Percentiles rank a stretch among this genome's conserved stretches.
These are phyloP conservation scores for Chloropicon primus DNA, from an alignment of 139 green algal genomes.

Conservation along the genomic window DNA sequence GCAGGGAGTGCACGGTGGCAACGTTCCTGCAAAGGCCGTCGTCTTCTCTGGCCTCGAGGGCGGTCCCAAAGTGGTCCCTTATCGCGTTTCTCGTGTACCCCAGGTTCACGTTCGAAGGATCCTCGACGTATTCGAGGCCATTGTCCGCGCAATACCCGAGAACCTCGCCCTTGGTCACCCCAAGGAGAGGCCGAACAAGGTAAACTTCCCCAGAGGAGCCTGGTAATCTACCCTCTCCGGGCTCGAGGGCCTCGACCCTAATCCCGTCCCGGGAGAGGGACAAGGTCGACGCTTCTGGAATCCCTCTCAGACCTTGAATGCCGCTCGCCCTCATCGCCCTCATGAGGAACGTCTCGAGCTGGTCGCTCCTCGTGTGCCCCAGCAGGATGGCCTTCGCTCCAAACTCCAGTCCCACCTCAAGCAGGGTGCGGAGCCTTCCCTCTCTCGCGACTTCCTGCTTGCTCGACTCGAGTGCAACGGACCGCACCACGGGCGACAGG, in stretches of 20 bases:
- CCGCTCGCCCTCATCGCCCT: neutral
- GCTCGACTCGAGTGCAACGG: neutral
- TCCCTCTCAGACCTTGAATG: neutral
- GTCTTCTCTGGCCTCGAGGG: no score
- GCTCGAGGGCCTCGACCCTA: neutral
- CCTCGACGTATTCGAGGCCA: neutral
- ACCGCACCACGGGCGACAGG: neutral
- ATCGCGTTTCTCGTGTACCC: neutral
- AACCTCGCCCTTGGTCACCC: neutral
- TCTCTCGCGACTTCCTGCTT: neutral
- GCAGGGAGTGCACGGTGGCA: neutral
- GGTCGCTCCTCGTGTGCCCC: neutral
- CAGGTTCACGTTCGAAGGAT: neutral
- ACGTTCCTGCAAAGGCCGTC: neutral
- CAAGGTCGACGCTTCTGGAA: neutral
- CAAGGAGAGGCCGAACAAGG: neutral
- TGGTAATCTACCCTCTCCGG: neutral
- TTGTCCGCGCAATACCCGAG: neutral
- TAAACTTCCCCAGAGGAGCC: neutral
- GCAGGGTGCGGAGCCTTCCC: neutral
- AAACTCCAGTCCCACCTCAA: neutral
- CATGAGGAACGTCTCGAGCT: neutral
- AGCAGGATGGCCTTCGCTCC: neutral
- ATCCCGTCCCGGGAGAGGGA: neutral
- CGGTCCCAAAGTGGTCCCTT: neutral